phyloP scores from a whole-genome alignment of 73 alveolate species.

The Paramecium pentaurelia region DNA sequence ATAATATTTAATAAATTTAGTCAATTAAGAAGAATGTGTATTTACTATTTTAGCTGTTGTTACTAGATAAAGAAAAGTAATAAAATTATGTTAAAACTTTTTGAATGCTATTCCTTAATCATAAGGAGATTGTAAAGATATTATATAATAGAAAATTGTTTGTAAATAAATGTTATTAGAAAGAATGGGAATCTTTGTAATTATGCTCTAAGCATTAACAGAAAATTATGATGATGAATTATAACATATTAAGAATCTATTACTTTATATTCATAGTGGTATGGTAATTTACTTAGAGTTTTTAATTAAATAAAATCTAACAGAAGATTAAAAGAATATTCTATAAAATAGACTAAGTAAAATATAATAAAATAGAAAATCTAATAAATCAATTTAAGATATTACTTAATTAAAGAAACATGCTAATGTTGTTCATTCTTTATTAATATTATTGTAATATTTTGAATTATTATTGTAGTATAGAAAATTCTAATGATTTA shows the following conservation, averaged over 20 bases:
- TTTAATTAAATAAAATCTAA: background rate
- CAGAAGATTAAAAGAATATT: background rate
- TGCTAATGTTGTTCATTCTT: background rate
- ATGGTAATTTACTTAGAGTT: background rate
- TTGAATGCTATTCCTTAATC: slow-evolving; percentile 1
- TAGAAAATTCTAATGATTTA: background rate
- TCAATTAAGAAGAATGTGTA: slow-evolving; percentile 21
- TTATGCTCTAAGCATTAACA: background rate
- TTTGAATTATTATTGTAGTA: background rate
- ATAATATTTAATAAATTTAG: background rate
- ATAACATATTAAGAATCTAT: slow-evolving; percentile 1
- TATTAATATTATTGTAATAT: background rate
- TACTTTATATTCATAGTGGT: slow-evolving; percentile 2
- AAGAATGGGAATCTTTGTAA: slow-evolving; percentile 15
- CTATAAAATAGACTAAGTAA: background rate
- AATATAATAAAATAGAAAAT: background rate
- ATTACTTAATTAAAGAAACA: slow-evolving; percentile 20
- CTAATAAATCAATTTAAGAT: background rate
- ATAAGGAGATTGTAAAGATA: background rate
- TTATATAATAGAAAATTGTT: background rate
- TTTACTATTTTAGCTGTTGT: slow-evolving; percentile 16
- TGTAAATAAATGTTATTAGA: background rate
- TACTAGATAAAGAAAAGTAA: background rate
- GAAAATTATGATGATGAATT: slow-evolving; percentile 5
- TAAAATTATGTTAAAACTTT: slow-evolving; percentile 7